These are phyloP conservation scores for Eimeria sp. DNA, from an alignment of 169 alveolate genomes.

Conservation along the genomic window DNA sequence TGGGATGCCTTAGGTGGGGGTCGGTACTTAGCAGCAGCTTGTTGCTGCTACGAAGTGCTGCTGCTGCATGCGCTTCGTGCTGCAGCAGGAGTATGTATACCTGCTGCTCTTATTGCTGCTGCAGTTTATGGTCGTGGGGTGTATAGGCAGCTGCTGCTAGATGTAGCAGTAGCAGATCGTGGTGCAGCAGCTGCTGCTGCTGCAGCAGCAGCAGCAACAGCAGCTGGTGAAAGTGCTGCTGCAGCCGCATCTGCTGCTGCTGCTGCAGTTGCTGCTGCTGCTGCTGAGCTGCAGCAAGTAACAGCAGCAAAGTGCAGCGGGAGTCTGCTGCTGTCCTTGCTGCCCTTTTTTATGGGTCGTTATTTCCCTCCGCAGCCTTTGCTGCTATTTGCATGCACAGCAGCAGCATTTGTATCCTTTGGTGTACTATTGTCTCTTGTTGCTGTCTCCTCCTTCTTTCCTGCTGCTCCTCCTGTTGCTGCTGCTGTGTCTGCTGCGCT, in stretches of 20 bases:
- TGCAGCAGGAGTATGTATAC: constrained; percentile 19
- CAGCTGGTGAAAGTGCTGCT: no score
- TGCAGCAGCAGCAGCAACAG: no score
- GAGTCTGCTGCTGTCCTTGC: neutral
- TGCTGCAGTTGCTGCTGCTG: no score
- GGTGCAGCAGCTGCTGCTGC: constrained; percentile 4
- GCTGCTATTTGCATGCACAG: constrained; percentile 49
- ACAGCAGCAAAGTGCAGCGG: neutral
- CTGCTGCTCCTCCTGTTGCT: constrained; percentile 53
- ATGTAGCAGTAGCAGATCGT: neutral
- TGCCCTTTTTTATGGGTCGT: constrained; percentile 45
- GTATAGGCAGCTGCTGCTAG: constrained; percentile 39
- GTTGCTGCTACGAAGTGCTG: constrained; percentile 1
- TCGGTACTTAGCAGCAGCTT: neutral
- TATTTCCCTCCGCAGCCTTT: constrained; percentile 46
- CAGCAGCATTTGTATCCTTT: constrained; percentile 32
- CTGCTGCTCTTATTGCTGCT: constrained; percentile 33
- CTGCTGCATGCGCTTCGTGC: constrained; percentile 20
- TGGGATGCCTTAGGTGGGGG: neutral
- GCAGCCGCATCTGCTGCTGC: neutral
- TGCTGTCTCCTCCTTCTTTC: constrained; percentile 3
- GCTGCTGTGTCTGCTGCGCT: constrained; percentile 49
- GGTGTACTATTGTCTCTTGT: constrained; percentile 44
- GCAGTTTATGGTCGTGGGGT: constrained; percentile 38
- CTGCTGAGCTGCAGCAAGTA: neutral